These are phyloP conservation scores for Vitis rotundifolia DNA, from an alignment of 164 flowering plant species.

Conservation along the genomic window DNA sequence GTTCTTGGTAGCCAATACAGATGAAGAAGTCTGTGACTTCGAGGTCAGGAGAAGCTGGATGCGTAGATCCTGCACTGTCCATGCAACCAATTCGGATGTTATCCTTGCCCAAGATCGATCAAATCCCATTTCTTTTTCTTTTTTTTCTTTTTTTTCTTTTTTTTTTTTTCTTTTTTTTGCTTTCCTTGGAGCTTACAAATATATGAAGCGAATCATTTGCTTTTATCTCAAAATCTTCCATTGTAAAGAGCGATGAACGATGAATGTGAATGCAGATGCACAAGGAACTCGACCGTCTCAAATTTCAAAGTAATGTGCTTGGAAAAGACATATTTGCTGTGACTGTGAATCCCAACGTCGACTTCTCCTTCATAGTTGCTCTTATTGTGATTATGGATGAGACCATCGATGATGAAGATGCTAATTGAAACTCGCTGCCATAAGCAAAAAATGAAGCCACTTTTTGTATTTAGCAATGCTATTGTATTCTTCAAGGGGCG, in stretches of 20 bases:
- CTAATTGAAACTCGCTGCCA: no score
- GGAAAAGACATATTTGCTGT: conserved; percentile 30
- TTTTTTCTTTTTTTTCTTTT: no score
- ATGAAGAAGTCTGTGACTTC: conserved; percentile 24
- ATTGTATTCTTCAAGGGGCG: no score
- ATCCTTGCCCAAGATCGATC: conserved; percentile 31
- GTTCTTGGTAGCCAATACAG: conserved; percentile 22
- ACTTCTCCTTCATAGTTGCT: conserved; percentile 33
- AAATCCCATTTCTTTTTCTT: neutral
- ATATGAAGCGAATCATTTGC: no score
- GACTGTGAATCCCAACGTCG: conserved; percentile 30
- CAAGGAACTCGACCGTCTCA: conserved; percentile 7
- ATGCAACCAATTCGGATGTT: conserved; percentile 22
- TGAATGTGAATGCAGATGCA: conserved; percentile 25
- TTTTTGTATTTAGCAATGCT: no score
- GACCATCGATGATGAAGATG: conserved; percentile 7
- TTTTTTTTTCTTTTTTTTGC: no score
- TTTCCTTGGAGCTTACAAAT: no score
- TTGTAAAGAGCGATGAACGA: neutral
- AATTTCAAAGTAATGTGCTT: conserved; percentile 14
- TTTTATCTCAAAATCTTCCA: no score
- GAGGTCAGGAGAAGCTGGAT: conserved; percentile 25
- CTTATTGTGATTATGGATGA: conserved; percentile 26
- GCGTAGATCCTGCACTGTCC: conserved; percentile 29
- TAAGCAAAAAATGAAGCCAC: no score